phyloP scores from a whole-genome alignment of 2,329 filamentous ascomycete species.

The Fusarium coffeatum region DNA sequence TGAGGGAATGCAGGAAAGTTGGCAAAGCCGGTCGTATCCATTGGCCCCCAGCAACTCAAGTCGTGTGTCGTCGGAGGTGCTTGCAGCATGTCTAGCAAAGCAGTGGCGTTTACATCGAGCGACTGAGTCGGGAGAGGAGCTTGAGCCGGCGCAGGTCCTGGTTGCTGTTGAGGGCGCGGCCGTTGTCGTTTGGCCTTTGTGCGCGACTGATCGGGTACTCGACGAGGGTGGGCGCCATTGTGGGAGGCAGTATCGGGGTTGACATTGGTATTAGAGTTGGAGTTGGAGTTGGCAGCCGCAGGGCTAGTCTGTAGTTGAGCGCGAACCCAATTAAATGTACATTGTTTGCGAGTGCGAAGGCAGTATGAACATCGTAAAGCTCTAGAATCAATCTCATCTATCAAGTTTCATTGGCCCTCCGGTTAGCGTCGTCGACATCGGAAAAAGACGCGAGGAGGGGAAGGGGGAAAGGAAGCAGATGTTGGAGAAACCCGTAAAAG shows the following conservation, averaged over 20 bases:
- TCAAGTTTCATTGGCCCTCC: conserved; percentile 33
- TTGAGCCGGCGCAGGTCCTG: conserved; percentile 40
- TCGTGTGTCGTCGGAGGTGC: conserved; percentile 45
- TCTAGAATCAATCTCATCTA: conserved; percentile 47
- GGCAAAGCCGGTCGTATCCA: conserved; percentile 42
- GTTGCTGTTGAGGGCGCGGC: conserved; percentile 39
- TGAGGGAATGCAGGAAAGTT: conserved; percentile 42
- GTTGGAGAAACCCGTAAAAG: neutral
- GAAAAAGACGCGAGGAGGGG: conserved; percentile 32
- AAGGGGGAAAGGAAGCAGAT: conserved; percentile 1
- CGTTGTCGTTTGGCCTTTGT: conserved; percentile 46
- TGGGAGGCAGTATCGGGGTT: conserved; percentile 34
- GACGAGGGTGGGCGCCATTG: conserved; percentile 33
- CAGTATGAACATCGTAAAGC: conserved; percentile 47
- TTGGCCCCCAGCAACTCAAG: conserved; percentile 45
- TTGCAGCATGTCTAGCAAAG: conserved; percentile 47
- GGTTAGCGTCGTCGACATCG: conserved; percentile 40
- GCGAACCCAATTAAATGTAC: conserved; percentile 47
- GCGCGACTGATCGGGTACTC: conserved; percentile 44
- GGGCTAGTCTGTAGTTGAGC: conserved; percentile 45
- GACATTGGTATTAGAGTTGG: conserved; percentile 18
- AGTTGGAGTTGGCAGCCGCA: conserved; percentile 17
- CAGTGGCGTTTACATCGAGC: conserved; percentile 45
- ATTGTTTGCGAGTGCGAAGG: conserved; percentile 46
- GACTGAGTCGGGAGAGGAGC: conserved; percentile 40